Percentiles rank a stretch among this genome's conserved stretches.
Evolutionary conservation across 2,329 filamentous ascomycete genomes (phyloP).

Genomic region (Arthroderma sp.): DNA sequence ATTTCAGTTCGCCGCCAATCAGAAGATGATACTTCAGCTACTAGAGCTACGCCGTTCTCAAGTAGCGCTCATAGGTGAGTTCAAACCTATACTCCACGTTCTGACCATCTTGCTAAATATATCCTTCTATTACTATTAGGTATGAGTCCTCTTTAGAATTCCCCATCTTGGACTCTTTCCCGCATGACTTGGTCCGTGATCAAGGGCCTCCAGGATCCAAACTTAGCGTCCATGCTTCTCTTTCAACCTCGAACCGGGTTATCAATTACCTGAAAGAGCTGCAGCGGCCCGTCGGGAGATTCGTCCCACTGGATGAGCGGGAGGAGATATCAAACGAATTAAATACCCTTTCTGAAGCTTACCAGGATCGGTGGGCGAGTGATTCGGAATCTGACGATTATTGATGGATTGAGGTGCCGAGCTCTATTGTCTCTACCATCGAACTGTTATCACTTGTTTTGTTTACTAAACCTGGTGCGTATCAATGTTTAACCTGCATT

Average conservation of each 20-base stretch:
- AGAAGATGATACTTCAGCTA: too few species aligned
- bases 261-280: slow-evolving; percentile 53
- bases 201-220: slow-evolving; percentile 27
- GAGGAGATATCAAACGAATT: slow-evolving; percentile 73
- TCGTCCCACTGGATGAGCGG: slow-evolving; percentile 60
- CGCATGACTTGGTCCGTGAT: slow-evolving; percentile 50
- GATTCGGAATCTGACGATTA: slow-evolving; percentile 39
- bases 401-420: slow-evolving; percentile 10
- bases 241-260: slow-evolving; percentile 66
- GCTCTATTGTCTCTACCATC: too few species aligned
- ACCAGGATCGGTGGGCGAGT: slow-evolving; percentile 76
- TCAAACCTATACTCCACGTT: not conserved
- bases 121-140: slow-evolving; percentile 11
- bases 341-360: slow-evolving; percentile 71
- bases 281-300: slow-evolving; percentile 49
- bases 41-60: too few species aligned
- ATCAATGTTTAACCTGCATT: too few species aligned
- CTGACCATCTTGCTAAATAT: not conserved
- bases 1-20: slow-evolving; percentile 18
- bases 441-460: slow-evolving; percentile 1
- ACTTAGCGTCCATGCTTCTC: slow-evolving; percentile 37
- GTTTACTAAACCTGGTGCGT: not conserved
- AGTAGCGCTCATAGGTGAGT: too few species aligned
- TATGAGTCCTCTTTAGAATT: slow-evolving; percentile 44
- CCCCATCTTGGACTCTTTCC: slow-evolving; percentile 73